Percentiles rank a stretch among this genome's conserved stretches.
These are phyloP conservation scores for Kazachstania martiniae DNA, from an alignment of 805 yeast genomes.

Conservation along the genomic window DNA sequence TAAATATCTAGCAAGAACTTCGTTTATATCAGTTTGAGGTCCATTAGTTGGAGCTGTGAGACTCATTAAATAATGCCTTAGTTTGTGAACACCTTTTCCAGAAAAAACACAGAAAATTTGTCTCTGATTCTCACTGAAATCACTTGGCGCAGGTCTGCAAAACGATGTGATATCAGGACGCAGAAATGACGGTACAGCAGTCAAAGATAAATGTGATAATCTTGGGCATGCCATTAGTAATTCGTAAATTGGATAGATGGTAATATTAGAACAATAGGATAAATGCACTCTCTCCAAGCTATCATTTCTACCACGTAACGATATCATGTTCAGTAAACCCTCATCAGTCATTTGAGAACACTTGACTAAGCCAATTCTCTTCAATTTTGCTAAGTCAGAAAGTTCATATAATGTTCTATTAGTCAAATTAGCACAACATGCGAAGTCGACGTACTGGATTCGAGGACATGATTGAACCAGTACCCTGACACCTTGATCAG, in stretches of 20 bases:
- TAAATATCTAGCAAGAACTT: constrained; percentile 23
- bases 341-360: constrained; percentile 80
- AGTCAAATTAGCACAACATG: constrained; percentile 85
- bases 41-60: constrained; percentile 27
- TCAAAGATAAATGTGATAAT: constrained; percentile 79
- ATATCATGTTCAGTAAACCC: constrained; percentile 62
- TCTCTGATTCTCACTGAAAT: constrained; percentile 78
- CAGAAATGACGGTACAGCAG: constrained; percentile 86
- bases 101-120: constrained; percentile 85
- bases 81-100: constrained; percentile 73
- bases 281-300: constrained; percentile 87
- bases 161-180: constrained; percentile 74
- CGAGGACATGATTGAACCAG: constrained; percentile 71
- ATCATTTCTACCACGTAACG: constrained; percentile 60
- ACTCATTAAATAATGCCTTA: constrained; percentile 57
- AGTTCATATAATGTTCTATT: constrained; percentile 70
- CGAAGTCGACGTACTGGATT: constrained; percentile 86
- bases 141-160: constrained; percentile 89
- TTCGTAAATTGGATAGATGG: constrained; percentile 65
- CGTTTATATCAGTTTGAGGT: constrained; percentile 26
- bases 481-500: constrained; percentile 75
- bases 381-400: constrained; percentile 63
- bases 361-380: constrained; percentile 89
- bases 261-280: constrained; percentile 76
- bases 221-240: constrained; percentile 73